Percentiles rank a stretch among this genome's conserved stretches.
These are phyloP conservation scores for Penicillium roqueforti DNA, from an alignment of 495 filamentous ascomycete species.

Conservation along the genomic window DNA sequence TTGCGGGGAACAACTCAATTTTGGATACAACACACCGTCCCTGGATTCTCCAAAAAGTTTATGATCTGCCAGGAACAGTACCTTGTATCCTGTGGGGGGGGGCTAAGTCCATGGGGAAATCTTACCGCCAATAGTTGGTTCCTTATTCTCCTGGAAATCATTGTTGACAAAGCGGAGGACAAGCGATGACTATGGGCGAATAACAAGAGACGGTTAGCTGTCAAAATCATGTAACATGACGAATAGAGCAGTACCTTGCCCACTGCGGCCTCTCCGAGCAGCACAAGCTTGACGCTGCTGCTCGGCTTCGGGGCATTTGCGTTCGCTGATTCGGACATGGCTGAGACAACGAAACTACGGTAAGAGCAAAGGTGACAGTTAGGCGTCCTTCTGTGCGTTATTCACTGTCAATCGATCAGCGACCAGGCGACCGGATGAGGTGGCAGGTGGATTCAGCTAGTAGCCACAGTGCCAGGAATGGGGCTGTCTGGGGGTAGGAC, in stretches of 20 bases:
- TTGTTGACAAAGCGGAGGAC: constrained; percentile 99
- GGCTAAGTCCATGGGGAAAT: constrained; percentile 10
- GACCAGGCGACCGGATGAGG: constrained; percentile 21
- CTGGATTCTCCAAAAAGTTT: not conserved
- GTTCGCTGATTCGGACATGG: constrained; percentile 45
- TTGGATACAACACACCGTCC: not conserved
- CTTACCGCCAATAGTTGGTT: constrained; percentile 97
- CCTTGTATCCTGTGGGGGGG: constrained; percentile 6
- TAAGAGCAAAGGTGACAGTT: constrained; percentile 16
- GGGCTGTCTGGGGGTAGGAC: constrained; percentile 10
- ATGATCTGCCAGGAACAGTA: not conserved
- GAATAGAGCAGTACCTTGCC: constrained; percentile 70
- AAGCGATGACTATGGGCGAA: constrained; percentile 72
- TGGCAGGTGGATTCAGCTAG: constrained; percentile 24
- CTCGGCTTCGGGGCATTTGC: constrained; percentile 81
- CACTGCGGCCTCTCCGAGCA: constrained; percentile 94
- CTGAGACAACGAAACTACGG: constrained; percentile 6
- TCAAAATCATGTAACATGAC: constrained; percentile 5
- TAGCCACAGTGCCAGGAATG: constrained; percentile 8
- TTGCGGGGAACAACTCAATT: constrained; percentile 1
- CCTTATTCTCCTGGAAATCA: constrained; percentile 99
- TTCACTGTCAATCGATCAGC: constrained; percentile 20
- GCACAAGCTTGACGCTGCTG: constrained; percentile 97
- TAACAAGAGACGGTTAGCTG: constrained; percentile 19
- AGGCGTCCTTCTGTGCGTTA: constrained; percentile 35